phyloP scores from a whole-genome alignment of 2,329 filamentous ascomycete species.

The Magnaporthiopsis poae region DNA sequence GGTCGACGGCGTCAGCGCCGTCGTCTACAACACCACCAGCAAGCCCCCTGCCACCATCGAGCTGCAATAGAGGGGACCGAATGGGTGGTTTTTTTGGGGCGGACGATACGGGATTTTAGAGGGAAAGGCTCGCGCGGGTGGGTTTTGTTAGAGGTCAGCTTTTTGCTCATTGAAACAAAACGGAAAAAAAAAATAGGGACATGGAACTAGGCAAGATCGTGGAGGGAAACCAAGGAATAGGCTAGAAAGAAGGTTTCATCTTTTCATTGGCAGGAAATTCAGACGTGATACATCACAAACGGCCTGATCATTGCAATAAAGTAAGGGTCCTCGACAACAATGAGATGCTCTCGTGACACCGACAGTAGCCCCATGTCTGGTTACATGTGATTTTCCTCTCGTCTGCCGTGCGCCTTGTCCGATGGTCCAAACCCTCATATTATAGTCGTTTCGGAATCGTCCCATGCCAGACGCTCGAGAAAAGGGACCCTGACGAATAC shows the following conservation, averaged over 20 bases:
- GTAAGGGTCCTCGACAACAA: too few relatives aligned
- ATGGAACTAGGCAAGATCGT: too few relatives aligned
- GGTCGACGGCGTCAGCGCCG: constrained; percentile 61
- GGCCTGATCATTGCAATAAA: too few relatives aligned
- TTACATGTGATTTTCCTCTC: background rate
- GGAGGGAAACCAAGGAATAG: too few relatives aligned
- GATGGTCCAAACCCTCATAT: background rate
- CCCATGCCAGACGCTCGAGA: background rate
- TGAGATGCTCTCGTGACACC: background rate
- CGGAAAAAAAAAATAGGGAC: background rate
- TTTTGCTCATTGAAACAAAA: background rate
- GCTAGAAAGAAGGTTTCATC: too few relatives aligned
- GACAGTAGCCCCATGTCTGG: background rate
- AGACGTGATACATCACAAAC: too few relatives aligned
- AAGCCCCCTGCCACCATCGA: constrained; percentile 60
- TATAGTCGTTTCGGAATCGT: background rate
- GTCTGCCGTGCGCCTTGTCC: too few relatives aligned
- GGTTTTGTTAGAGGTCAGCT: background rate
- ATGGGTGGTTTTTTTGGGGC: background rate
- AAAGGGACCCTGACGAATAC: background rate
- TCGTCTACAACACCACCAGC: constrained; percentile 52
- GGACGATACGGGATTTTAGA: background rate
- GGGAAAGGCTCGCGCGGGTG: background rate
- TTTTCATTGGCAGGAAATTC: too few relatives aligned
- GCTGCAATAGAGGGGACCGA: constrained; percentile 29